Evolutionary conservation across 768 basidiomycete genomes (phyloP), one percentile per base, ranked within the genome.

Genomic region (Leccinum olivaceopallidum): DNA sequence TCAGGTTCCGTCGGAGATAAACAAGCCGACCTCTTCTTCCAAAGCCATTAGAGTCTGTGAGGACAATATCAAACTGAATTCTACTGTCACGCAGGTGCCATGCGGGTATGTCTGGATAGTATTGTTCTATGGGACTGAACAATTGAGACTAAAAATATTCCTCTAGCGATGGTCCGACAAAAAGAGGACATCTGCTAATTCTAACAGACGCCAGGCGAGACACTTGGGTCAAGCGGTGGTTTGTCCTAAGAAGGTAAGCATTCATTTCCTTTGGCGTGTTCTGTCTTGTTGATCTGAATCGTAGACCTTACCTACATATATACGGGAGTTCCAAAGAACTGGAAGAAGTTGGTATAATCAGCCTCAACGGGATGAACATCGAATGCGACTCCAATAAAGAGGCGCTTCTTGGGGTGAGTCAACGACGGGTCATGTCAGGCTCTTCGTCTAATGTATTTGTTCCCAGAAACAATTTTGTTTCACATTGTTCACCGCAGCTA

Each of bases 341-440:
- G 10, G 91, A 95, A 64, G 94, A 97, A 73, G 78, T 86, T 14
- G 88, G 87, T 14, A 78, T 95, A 56, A 86, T 98, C 69, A 93
- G 90, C 72, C 81, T 98, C 56, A 82, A 79, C 44, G 90, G 90
- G 34, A 92, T 94, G 49, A 93, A 90, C 67, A 85, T 97, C 18
- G 92, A 93, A 70, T 85, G 84, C 66, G 93, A 92, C 71, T 85
- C 91, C 42, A 88, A 90, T 65, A 94, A 98, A 74, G 94, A 95
- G 74, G 77, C 77, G n/a, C 79, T 97, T 34, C 82, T 95, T 34
- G 93, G 90, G 67, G 95, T 94, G 72, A 75, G 92, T 63, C 57
- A 22, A 53, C 12, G 18, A 20, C 56, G 20, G 32, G n/a, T 6
- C 1, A 8, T 20, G 22, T 30, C 30, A 13, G 30, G 13, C 7